Percentiles rank a stretch among this genome's conserved stretches.
Conservation (phyloP, 2,329 filamentous ascomycete species). For the Biscogniauxia sp. region DNA sequence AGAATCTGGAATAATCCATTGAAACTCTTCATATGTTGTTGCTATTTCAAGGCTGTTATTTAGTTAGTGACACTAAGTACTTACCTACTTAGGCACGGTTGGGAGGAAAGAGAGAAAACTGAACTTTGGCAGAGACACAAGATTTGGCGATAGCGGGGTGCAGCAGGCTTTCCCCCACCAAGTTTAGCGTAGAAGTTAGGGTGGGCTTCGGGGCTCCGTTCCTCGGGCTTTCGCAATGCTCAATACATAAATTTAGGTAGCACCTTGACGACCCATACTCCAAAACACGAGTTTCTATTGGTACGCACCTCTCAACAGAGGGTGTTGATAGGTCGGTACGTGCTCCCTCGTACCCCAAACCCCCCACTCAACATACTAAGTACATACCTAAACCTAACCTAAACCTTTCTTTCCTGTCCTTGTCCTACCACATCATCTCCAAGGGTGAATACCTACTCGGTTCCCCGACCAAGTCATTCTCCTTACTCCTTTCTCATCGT, state of each 20-base stretch:
- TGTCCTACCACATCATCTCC: too few species aligned
- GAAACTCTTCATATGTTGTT: too few species aligned
- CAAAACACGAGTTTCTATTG: too few species aligned
- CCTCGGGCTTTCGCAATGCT: slow-evolving; percentile 9
- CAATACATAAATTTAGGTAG: background rate
- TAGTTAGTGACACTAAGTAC: too few species aligned
- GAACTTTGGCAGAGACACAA: background rate
- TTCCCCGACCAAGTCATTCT: background rate
- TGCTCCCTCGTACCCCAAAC: too few species aligned
- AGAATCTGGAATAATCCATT: too few species aligned
- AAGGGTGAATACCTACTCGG: too few species aligned
- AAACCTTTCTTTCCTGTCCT: too few species aligned
- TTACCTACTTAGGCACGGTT: background rate
- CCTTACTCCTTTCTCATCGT: background rate
- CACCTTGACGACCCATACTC: background rate
- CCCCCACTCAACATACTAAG: too few species aligned
- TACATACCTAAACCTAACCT: too few species aligned
- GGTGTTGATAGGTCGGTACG: too few species aligned
- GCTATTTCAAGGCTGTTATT: too few species aligned
- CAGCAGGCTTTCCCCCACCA: slow-evolving; percentile 1
- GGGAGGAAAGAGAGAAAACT: background rate
- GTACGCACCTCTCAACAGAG: slow-evolving; percentile 3
- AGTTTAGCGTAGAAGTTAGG: slow-evolving; percentile 2
- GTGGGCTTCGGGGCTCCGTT: background rate
- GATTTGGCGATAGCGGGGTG: slow-evolving; percentile 10